Percentiles rank a stretch among this genome's conserved stretches.
These are phyloP conservation scores for Pseudogymnoascus sp. DNA, from an alignment of 2,329 filamentous ascomycete genomes.

Conservation along the genomic window DNA sequence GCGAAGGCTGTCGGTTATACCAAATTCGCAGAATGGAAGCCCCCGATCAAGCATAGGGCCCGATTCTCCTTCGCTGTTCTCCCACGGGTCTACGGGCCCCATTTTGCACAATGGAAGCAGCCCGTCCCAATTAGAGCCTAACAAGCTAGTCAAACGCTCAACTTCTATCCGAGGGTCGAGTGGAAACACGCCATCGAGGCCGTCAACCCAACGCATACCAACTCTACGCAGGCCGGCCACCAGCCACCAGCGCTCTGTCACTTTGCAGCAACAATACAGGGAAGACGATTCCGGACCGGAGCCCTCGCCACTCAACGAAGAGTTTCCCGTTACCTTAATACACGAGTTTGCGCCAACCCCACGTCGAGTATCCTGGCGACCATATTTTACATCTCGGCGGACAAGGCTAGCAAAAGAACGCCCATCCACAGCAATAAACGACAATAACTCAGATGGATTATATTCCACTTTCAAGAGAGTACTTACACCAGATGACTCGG, in stretches of 20 bases:
- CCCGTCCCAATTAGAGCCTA: conserved; percentile 48
- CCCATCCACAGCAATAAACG: conserved; percentile 21
- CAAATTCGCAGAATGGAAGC: conserved; percentile 57
- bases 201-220: conserved; percentile 53
- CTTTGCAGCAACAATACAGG: conserved; percentile 47
- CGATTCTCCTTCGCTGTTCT: conserved; percentile 59
- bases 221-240: conserved; percentile 67
- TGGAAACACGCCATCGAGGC: conserved; percentile 36
- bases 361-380: conserved; percentile 23
- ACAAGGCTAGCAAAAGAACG: conserved; percentile 26
- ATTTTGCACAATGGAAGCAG: conserved; percentile 40
- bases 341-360: conserved; percentile 18
- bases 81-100: conserved; percentile 58
- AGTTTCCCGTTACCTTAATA: conserved; percentile 14
- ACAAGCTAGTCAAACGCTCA: conserved; percentile 71
- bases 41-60: conserved; percentile 56
- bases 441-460: conserved; percentile 21
- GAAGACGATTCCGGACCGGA: conserved; percentile 21
- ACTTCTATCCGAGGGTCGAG: conserved; percentile 46
- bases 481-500: conserved; percentile 21
- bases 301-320: conserved; percentile 11
- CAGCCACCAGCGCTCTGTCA: conserved; percentile 69
- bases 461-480: conserved; percentile 26
- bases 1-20: conserved; percentile 59
- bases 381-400: conserved; percentile 27